Percentiles rank a stretch among this genome's conserved stretches.
These are phyloP conservation scores for Penicillium sp. DNA, from an alignment of 2,329 filamentous ascomycete species.

Conservation along the genomic window DNA sequence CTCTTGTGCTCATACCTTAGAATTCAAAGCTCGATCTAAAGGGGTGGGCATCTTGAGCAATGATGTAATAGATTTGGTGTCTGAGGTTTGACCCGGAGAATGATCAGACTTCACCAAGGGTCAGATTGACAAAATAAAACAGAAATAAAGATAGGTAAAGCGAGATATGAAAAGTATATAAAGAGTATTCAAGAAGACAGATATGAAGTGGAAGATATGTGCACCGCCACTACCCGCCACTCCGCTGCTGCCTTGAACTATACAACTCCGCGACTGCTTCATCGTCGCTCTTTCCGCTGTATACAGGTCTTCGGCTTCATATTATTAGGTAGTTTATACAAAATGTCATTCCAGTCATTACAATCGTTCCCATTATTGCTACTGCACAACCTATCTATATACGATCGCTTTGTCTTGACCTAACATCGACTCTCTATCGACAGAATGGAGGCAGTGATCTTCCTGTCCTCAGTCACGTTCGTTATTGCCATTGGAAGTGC, in stretches of 20 bases:
- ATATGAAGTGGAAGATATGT: not conserved
- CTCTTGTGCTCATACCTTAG: slow-evolving; percentile 56
- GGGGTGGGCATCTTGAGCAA: slow-evolving; percentile 62
- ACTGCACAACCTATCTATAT: not conserved
- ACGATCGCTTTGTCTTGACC: not conserved
- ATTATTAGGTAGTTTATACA: no score
- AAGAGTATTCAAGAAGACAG: slow-evolving; percentile 4
- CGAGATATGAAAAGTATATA: no score
- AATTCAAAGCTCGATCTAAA: slow-evolving; percentile 68
- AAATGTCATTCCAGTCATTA: not conserved
- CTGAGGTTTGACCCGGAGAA: no score
- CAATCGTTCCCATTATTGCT: not conserved
- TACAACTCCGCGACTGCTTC: not conserved
- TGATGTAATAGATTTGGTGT: not conserved
- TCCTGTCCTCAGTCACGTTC: slow-evolving; percentile 15
- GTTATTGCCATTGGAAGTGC: slow-evolving; percentile 10
- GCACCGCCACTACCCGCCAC: slow-evolving; percentile 9
- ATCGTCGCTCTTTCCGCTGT: not conserved
- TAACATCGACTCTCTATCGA: not conserved
- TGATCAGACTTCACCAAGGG: no score
- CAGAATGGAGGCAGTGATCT: slow-evolving; percentile 14
- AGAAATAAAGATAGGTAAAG: no score
- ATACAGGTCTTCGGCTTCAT: not conserved
- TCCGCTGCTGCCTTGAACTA: slow-evolving; percentile 1
- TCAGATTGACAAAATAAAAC: no score